Conservation (phyloP, 495 filamentous ascomycete species). For the Aspergillus taichungensis region DNA sequence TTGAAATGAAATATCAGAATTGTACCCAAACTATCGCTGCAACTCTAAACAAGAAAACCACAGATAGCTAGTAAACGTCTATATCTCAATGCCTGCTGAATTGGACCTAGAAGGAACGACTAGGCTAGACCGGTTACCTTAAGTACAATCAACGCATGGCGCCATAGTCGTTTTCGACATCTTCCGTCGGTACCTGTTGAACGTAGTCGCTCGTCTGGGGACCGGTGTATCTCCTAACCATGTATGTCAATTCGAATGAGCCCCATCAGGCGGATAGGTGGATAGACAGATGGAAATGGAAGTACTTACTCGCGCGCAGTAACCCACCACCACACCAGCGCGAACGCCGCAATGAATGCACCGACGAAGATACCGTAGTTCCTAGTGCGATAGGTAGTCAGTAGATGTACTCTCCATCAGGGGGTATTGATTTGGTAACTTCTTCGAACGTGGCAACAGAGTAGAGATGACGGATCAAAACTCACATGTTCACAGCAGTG, state of each 20-base stretch:
- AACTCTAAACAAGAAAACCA: too few relatives aligned
- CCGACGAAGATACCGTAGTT: conserved; percentile 63
- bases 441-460: neutral
- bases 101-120: too few relatives aligned
- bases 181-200: conserved; percentile 27
- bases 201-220: conserved; percentile 45
- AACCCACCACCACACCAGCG: conserved; percentile 58
- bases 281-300: neutral
- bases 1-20: too few relatives aligned
- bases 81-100: too few relatives aligned
- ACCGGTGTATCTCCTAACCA: conserved; percentile 43
- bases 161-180: conserved; percentile 17
- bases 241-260: neutral
- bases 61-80: too few relatives aligned
- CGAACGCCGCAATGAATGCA: conserved; percentile 52
- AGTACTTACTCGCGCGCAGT: conserved; percentile 46
- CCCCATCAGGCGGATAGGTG: neutral
- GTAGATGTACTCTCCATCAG: neutral
- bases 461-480: neutral
- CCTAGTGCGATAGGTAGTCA: conserved; percentile 23
- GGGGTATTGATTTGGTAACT: neutral
- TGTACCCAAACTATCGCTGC: too few relatives aligned
- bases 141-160: conserved; percentile 5
- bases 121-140: too few relatives aligned
- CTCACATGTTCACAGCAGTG: conserved; percentile 53